Evolutionary conservation across 306 rosid genomes (phyloP).

Genomic region (Begonia loranthoides): DNA sequence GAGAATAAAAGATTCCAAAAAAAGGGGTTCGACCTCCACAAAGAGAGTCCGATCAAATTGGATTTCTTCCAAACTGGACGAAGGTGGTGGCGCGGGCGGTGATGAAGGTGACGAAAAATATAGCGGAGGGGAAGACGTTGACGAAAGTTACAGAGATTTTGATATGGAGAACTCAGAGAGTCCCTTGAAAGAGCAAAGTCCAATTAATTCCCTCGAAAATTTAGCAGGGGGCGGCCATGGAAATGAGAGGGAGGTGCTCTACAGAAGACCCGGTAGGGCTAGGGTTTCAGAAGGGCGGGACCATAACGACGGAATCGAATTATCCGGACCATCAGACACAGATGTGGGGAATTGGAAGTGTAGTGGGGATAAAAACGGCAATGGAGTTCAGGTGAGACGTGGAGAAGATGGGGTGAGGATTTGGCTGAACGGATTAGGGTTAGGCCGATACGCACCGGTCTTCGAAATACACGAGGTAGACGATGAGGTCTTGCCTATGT

Average conservation of each 20-base stretch:
- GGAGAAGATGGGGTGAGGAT: slow-evolving; percentile 82
- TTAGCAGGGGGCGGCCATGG: slow-evolving; percentile 56
- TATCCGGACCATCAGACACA: slow-evolving; percentile 73
- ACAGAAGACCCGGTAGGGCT: slow-evolving; percentile 44
- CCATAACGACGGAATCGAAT: slow-evolving; percentile 53
- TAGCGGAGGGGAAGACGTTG: slow-evolving; percentile 58
- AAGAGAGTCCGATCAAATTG: slow-evolving; percentile 84
- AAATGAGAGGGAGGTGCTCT: slow-evolving; percentile 38
- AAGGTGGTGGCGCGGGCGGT: slow-evolving; percentile 31
- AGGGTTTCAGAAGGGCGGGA: slow-evolving; percentile 57
- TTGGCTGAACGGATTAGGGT: slow-evolving; percentile 91
- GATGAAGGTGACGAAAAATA: slow-evolving; percentile 41
- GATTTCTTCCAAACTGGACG: slow-evolving; percentile 56
- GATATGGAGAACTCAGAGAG: slow-evolving; percentile 73
- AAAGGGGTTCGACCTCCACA: slow-evolving; percentile 42
- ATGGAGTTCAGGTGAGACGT: slow-evolving; percentile 33
- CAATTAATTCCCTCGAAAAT: slow-evolving; percentile 57
- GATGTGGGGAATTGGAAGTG: slow-evolving; percentile 61
- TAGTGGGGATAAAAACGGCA: slow-evolving; percentile 40
- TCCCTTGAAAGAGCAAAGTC: slow-evolving; percentile 59
- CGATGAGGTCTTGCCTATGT: slow-evolving; percentile 85
- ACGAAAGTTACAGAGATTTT: slow-evolving; percentile 60
- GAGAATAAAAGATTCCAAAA: slow-evolving; percentile 73
- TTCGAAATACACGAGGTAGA: slow-evolving; percentile 94
- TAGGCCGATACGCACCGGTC: slow-evolving; percentile 83